A percentile compares a stretch with the other conserved stretches of the same genome.
Conservation (phyloP, 306 rosid species). For the Quercus mongolica region DNA sequence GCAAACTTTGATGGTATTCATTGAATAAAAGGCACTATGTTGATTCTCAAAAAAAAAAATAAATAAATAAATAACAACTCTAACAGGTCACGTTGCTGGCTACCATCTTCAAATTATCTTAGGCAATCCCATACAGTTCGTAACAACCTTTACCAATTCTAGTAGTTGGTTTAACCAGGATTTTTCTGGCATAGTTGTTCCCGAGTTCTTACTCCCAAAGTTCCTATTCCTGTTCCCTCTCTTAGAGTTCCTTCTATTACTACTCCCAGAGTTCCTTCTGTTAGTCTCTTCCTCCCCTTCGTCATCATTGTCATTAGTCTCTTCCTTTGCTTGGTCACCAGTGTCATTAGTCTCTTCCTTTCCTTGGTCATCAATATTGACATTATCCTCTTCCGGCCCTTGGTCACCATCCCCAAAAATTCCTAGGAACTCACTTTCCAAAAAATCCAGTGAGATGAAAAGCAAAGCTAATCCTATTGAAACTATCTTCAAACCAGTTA, state of each 20-base stretch:
- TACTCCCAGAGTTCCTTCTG: conserved; percentile 22
- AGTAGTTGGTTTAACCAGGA: conserved; percentile 69
- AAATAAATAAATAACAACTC: too few relatives aligned
- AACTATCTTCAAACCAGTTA: conserved; percentile 55
- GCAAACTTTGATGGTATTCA: too few relatives aligned
- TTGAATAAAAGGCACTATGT: too few relatives aligned
- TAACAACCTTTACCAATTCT: conserved; percentile 44
- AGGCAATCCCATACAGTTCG: too few relatives aligned
- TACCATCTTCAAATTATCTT: too few relatives aligned
- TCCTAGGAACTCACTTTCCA: conserved; percentile 52
- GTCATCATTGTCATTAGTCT: too few relatives aligned
- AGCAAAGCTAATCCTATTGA: conserved; percentile 51
- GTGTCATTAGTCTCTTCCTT: too few relatives aligned
- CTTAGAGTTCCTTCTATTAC: too few relatives aligned
- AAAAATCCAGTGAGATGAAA: conserved; percentile 50
- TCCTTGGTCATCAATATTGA: not conserved
- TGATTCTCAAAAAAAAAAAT: too few relatives aligned
- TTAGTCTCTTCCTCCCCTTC: too few relatives aligned
- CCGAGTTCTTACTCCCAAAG: conserved; percentile 43
- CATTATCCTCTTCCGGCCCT: conserved; percentile 17
- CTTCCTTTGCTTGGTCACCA: too few relatives aligned
- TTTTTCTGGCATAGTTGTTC: conserved; percentile 34
- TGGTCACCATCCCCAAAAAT: conserved; percentile 2
- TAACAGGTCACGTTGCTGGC: too few relatives aligned
- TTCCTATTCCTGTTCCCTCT: not conserved